Evolutionary conservation across 1,284 basidiomycete genomes (phyloP), one percentile per base, ranked within the genome.

Genomic region (Microbotryomycetes sp.): DNA sequence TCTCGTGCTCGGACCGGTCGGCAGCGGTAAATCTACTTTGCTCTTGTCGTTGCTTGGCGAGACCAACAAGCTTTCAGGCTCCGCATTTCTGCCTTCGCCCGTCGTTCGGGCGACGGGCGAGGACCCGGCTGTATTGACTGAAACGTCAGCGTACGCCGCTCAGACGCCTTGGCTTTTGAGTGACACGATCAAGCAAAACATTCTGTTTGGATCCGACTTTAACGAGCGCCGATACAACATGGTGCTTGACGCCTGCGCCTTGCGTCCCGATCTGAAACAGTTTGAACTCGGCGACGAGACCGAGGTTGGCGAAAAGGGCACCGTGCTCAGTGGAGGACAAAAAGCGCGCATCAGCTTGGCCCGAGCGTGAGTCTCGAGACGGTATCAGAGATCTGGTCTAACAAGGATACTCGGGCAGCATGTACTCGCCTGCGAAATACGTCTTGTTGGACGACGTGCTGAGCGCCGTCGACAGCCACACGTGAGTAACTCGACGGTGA

Each of bases 271-370:
- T 75, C 77, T 92, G 57, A 80, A 82, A 66, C 81, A 87, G 54
- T 82, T 88, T 46, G 84, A 88, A 66, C 88, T 87, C 49, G 88
- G 89, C 2, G 90, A 93, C 72, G 78, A 85, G 76, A 93, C 90
- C 26, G 79, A 82, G 66, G 80, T 82, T 0, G 81, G 81, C 2
- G 81, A 82, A 64, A 90, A 89, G 74, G 89, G 89, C n/a, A 81
- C 80, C 2, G 78, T 79, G 1, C 76, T 81, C 23, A 76, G 74
- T 51, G 90, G 90, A 30, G 90, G 89, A 1, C 89, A 92, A 72
- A 82, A 89, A 64, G 75, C 75, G 15, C 65, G 76, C 41, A 72
- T 77, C 28, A 73, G 73, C 3, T 65, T 75, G 6, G 62, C 62
- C 46, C 48, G 61, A 16, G 61, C 56, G 65, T 63, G 29, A 56